A percentile compares a stretch with the other conserved stretches of the same genome.
These are phyloP conservation scores for Coemansia sp. DNA, from an alignment of 192 early-diverging fungal species.

Conservation along the genomic window DNA sequence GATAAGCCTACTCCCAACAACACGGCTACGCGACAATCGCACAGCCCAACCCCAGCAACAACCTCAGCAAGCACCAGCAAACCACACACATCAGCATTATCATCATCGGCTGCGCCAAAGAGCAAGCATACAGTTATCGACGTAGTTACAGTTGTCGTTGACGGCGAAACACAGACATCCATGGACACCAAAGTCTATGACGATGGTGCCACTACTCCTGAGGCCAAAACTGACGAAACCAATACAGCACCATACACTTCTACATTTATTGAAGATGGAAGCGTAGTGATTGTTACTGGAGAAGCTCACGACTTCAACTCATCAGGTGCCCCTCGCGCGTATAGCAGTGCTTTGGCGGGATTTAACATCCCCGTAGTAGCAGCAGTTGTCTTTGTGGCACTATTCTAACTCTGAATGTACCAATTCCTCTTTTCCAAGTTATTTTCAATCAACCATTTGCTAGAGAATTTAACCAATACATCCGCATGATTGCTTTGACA, in stretches of 20 bases:
- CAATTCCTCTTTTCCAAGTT: not conserved
- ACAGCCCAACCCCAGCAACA: not conserved
- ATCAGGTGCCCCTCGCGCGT: conserved; percentile 1
- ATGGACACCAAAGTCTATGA: conserved; percentile 25
- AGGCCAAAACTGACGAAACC: not conserved
- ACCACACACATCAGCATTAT: not conserved
- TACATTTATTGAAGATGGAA: conserved; percentile 37
- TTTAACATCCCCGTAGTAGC: not conserved
- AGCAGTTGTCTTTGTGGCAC: not conserved
- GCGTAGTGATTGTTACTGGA: conserved; percentile 33
- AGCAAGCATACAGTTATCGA: conserved; percentile 36
- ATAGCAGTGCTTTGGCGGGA: not conserved
- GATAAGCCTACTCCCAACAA: not conserved
- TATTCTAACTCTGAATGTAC: not conserved
- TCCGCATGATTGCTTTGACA: too few relatives aligned
- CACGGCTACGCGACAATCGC: not conserved
- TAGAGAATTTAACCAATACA: too few relatives aligned
- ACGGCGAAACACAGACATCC: conserved; percentile 24
- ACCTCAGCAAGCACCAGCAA: not conserved
- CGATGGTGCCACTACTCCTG: conserved; percentile 8
- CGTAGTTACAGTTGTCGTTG: conserved; percentile 39
- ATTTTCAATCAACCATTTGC: not conserved
- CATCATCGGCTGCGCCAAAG: conserved; percentile 2
- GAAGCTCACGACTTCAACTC: not conserved
- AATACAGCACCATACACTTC: conserved; percentile 26